Base-by-base conservation (phyloP, 352 stramenopile genomes). In the Poterioochromonas sp. region DNA sequence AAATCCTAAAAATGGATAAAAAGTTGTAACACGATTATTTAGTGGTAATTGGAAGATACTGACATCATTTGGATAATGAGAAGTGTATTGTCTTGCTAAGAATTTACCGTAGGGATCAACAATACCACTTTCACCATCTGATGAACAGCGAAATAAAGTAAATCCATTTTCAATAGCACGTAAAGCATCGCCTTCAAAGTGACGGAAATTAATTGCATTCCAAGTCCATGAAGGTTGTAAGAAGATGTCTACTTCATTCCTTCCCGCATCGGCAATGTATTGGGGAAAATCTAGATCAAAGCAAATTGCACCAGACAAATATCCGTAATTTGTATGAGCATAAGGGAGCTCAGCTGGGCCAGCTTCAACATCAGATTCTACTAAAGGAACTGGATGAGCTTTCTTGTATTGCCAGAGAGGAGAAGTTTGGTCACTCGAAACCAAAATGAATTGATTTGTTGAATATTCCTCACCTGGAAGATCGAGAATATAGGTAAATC, bases 101-200 rank as follows among this genome's bases (percentile, higher is more conserved):
- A 58, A 58, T 26, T 58, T 58, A 26, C 47, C 47, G 26, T 58
- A 58, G 15, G 47, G 47, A 58, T 58, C 47, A 26, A 58, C 47
- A 26, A 58, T 58, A 26, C 47, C 47, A 58, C 47, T 58, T 58
- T 58, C 47, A 71, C 73, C 69, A 22, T 54, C 69, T 8, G 69
- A 76, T 32, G n/a, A 69, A 34, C 69, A 76, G 69, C 69, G 69
- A 73, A 76, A 76, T 32, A 76, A 29, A 26, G 32, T 76, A 65
- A 76, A 76, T 15, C 69, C 69, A 26, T 76, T 76, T 73, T 76
- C 69, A 60, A 76, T 73, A 32, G n/a, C 69, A 37, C 69, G n/a
- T 29, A 76, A 26, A 26, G 69, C 69, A 32, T 60, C 60, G n/a
- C 35, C 69, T 29, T 54, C 60, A 15, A 73, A 60, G 41, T 76